These are phyloP conservation scores for Saccharum officinarum DNA, from an alignment of 176 grass and related monocot species.

Conservation along the genomic window DNA sequence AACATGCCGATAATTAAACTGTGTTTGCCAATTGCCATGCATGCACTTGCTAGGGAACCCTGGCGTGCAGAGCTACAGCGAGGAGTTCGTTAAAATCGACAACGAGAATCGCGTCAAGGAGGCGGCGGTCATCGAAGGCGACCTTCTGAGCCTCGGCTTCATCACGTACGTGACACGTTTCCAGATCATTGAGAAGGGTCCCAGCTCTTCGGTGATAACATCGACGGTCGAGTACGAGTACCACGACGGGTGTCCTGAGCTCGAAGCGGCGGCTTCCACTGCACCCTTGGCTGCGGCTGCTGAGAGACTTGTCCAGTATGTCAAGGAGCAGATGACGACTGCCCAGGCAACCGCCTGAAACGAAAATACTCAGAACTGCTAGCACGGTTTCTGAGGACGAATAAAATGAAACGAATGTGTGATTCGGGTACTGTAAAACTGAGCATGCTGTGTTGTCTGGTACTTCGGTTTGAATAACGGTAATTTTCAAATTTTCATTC, in stretches of 20 bases:
- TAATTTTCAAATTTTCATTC: background rate
- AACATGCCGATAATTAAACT: too few relatives aligned
- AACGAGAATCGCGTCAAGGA: conserved; percentile 38
- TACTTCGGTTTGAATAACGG: background rate
- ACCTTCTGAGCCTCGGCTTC: conserved; percentile 36
- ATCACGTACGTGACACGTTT: conserved; percentile 30
- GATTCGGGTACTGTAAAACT: background rate
- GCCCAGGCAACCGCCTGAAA: background rate
- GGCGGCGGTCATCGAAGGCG: conserved; percentile 2
- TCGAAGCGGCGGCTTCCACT: conserved; percentile 24
- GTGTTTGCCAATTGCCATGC: too few relatives aligned
- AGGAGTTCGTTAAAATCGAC: conserved; percentile 34
- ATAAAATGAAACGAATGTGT: background rate
- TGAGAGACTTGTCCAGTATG: conserved; percentile 1
- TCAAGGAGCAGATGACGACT: conserved; percentile 30
- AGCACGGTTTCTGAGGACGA: background rate
- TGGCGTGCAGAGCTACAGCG: conserved; percentile 9
- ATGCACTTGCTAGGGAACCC: conserved; percentile 12
- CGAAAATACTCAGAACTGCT: background rate
- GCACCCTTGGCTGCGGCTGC: conserved; percentile 28
- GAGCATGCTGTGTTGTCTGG: background rate
- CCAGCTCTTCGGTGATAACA: conserved; percentile 18
- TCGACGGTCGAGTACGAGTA: conserved; percentile 41
- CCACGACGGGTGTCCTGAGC: background rate
- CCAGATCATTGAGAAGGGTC: conserved; percentile 16